Evolutionary conservation across 2,329 filamentous ascomycete species (phyloP).

Genomic region (Colletotrichum sp.): DNA sequence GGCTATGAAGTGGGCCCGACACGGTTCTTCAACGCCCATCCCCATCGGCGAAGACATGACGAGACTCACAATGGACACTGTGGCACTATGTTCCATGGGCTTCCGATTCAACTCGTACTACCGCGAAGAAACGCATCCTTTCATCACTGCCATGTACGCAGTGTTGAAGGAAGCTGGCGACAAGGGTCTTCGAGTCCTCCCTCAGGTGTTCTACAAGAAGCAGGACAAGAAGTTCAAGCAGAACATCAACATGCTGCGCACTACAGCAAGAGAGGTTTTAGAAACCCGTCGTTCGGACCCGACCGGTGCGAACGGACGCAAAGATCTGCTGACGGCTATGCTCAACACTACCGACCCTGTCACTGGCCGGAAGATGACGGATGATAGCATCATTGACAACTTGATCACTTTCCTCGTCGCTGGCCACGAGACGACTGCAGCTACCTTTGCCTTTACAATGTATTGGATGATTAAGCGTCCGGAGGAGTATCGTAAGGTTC

Average conservation of each 20-base stretch:
- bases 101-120: slow-evolving; percentile 69
- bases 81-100: slow-evolving; percentile 64
- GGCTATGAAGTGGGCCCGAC: slow-evolving; percentile 59
- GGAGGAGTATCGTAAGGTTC: slow-evolving; percentile 62
- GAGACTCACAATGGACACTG: slow-evolving; percentile 64
- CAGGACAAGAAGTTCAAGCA: slow-evolving; percentile 48
- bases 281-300: slow-evolving; percentile 61
- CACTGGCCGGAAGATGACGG: slow-evolving; percentile 65
- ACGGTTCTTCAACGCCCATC: slow-evolving; percentile 47
- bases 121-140: slow-evolving; percentile 35
- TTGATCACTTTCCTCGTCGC: slow-evolving; percentile 73
- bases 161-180: slow-evolving; percentile 60
- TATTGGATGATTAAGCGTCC: slow-evolving; percentile 71
- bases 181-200: slow-evolving; percentile 49
- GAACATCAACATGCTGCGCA: slow-evolving; percentile 57
- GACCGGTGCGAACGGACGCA: slow-evolving; percentile 44
- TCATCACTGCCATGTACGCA: slow-evolving; percentile 63
- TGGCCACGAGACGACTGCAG: slow-evolving; percentile 73
- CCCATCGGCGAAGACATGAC: slow-evolving; percentile 65
- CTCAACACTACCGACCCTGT: slow-evolving; percentile 65
- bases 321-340: slow-evolving; percentile 73
- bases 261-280: slow-evolving; percentile 63
- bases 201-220: slow-evolving; percentile 50
- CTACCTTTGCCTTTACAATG: slow-evolving; percentile 68
- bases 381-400: slow-evolving; percentile 67